Conservation (phyloP, 192 early-diverging fungal genomes). For the Backusella liffmaniae region DNA sequence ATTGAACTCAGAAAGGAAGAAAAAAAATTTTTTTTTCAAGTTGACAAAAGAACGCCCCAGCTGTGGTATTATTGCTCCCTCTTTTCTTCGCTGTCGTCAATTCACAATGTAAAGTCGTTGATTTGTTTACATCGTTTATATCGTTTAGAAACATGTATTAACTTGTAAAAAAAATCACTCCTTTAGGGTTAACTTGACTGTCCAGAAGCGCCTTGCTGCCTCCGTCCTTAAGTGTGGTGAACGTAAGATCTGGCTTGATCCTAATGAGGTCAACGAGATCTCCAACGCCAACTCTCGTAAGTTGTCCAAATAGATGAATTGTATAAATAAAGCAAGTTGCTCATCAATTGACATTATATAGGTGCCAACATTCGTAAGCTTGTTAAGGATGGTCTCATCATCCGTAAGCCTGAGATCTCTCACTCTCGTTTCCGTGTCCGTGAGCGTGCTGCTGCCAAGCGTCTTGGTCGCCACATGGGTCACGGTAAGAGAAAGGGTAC, state of each 20-base stretch:
- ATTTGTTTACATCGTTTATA: background rate
- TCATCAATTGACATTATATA: constrained; percentile 24
- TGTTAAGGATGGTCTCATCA: constrained; percentile 95
- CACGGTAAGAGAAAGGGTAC: constrained; percentile 94
- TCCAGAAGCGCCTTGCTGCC: constrained; percentile 96
- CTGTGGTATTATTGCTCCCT: background rate
- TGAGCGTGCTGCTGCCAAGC: constrained; percentile 90
- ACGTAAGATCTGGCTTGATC: constrained; percentile 99
- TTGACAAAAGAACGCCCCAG: background rate
- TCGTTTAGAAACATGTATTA: background rate
- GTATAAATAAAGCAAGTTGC: background rate
- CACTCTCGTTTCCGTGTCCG: constrained; percentile 94
- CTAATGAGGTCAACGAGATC: constrained; percentile 93
- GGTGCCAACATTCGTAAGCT: constrained; percentile 97
- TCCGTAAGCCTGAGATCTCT: constrained; percentile 86
- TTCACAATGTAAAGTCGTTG: background rate
- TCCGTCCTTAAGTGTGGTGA: constrained; percentile 97
- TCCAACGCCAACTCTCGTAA: constrained; percentile 97
- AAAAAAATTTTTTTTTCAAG: background rate
- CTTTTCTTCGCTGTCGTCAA: constrained; percentile 3
- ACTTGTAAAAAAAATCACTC: background rate
- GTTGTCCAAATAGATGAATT: constrained; percentile 33
- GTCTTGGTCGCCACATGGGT: constrained; percentile 95
- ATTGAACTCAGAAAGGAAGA: background rate
- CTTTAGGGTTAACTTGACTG: constrained; percentile 69